Evolutionary conservation across 352 stramenopile species (phyloP).

Genomic region (Pythium brachiatum): DNA sequence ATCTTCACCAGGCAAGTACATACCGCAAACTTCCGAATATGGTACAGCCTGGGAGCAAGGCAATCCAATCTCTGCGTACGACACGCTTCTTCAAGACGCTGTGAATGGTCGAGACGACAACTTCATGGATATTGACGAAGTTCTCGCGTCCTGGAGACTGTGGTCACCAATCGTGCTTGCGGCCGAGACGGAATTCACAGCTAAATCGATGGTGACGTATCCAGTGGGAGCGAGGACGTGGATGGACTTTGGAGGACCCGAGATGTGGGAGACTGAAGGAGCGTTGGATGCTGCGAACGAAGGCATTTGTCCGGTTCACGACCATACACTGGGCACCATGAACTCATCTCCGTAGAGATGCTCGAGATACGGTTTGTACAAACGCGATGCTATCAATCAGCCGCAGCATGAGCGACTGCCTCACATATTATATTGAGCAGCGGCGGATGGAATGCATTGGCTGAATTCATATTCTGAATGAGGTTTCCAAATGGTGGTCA

Average conservation of each 20-base stretch:
- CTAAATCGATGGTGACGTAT: slow-evolving; percentile 14
- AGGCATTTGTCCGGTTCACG: background rate
- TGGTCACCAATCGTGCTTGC: slow-evolving; percentile 53
- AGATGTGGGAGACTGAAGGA: background rate
- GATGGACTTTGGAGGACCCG: slow-evolving; percentile 4
- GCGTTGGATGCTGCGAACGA: background rate
- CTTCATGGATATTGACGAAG: slow-evolving; percentile 47
- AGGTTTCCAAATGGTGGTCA: too few species aligned
- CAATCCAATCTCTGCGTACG: slow-evolving; percentile 18
- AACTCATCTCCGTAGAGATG: slow-evolving; percentile 58
- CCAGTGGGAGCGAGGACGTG: slow-evolving; percentile 13
- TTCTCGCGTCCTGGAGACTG: slow-evolving; percentile 57
- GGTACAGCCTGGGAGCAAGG: slow-evolving; percentile 6
- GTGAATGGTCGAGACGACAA: slow-evolving; percentile 1
- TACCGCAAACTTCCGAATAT: background rate
- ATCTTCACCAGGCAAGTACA: background rate
- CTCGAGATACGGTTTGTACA: slow-evolving; percentile 36
- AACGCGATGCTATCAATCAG: too few species aligned
- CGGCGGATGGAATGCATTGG: too few species aligned
- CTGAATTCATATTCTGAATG: too few species aligned
- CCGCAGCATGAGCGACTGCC: too few species aligned
- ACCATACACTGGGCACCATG: slow-evolving; percentile 17
- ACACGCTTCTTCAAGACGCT: slow-evolving; percentile 16
- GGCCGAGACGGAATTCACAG: background rate
- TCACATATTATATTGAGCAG: too few species aligned